phyloP scores from a whole-genome alignment of 2,329 filamentous ascomycete genomes.

The Fusarium ramigenum region DNA sequence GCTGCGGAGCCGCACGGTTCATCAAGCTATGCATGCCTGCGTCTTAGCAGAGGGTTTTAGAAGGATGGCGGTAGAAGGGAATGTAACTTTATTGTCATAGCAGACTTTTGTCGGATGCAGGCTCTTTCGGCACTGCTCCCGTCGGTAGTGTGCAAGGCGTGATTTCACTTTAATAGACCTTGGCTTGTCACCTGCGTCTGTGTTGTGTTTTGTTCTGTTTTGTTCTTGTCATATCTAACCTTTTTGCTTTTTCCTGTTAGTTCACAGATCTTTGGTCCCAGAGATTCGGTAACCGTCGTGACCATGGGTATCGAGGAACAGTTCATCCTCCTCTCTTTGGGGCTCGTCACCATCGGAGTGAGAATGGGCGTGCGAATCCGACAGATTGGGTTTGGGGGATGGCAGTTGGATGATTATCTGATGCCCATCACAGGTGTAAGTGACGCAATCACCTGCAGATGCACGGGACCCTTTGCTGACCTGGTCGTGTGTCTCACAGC shows the following conservation, averaged over 20 bases:
- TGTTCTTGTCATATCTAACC: too few species aligned
- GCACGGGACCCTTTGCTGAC: background rate
- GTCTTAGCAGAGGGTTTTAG: background rate
- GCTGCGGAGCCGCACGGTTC: conserved; percentile 1
- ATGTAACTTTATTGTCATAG: background rate
- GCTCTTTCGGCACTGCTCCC: background rate
- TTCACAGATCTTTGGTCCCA: background rate
- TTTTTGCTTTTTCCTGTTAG: background rate
- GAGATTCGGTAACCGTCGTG: background rate
- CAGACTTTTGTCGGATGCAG: background rate
- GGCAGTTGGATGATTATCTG: conserved; percentile 36
- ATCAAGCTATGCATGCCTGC: background rate
- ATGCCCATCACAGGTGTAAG: conserved; percentile 39
- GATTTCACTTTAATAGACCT: background rate
- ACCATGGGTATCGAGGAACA: conserved; percentile 35
- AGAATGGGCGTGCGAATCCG: conserved; percentile 27
- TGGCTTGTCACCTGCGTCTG: background rate
- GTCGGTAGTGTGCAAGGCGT: background rate
- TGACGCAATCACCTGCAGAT: background rate
- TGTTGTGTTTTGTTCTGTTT: background rate
- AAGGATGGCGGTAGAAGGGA: background rate
- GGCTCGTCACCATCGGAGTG: conserved; percentile 27
- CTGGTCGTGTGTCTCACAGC: background rate
- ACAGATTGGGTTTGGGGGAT: conserved; percentile 22
- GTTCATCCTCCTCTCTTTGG: conserved; percentile 33